A percentile compares a stretch with the other conserved stretches of the same genome.
Evolutionary conservation across 139 green algal species (phyloP).

Genomic region (Tetraselmis chui): DNA sequence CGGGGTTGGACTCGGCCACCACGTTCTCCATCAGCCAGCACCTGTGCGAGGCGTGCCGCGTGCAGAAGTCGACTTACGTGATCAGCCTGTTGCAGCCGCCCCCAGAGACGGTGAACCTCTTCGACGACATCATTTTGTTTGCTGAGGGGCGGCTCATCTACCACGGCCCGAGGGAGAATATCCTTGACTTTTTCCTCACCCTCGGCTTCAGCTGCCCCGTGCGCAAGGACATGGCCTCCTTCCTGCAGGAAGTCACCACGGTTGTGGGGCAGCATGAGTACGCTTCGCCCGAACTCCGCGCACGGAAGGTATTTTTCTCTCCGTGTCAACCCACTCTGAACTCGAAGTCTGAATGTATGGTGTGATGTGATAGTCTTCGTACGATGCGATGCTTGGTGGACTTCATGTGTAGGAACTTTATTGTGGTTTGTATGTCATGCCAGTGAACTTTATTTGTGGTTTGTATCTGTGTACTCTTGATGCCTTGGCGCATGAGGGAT

Average conservation of each 20-base stretch:
- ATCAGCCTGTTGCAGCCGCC: constrained; percentile 79
- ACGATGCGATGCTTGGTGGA: no score
- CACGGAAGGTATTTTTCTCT: background rate
- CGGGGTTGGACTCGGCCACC: constrained; percentile 59
- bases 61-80: constrained; percentile 40
- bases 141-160: constrained; percentile 46
- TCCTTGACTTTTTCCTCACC: constrained; percentile 55
- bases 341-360: no score
- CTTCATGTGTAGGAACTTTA: no score
- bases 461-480: no score
- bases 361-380: no score
- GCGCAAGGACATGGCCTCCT: constrained; percentile 59
- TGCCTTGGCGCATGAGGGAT: no score
- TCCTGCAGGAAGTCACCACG: constrained; percentile 68
- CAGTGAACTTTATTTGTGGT: no score
- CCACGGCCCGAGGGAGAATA: constrained; percentile 30
- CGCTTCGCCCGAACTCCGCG: background rate
- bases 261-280: constrained; percentile 4
- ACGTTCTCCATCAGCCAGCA: constrained; percentile 51
- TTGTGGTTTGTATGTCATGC: no score
- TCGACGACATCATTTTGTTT: constrained; percentile 65
- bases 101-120: constrained; percentile 60
- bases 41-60: constrained; percentile 22
- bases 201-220: constrained; percentile 47
- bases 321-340: no score